Evolutionary conservation across 257 asterid species (phyloP), one percentile per base, ranked within the genome.

Genomic region (Hygrophila difformis): DNA sequence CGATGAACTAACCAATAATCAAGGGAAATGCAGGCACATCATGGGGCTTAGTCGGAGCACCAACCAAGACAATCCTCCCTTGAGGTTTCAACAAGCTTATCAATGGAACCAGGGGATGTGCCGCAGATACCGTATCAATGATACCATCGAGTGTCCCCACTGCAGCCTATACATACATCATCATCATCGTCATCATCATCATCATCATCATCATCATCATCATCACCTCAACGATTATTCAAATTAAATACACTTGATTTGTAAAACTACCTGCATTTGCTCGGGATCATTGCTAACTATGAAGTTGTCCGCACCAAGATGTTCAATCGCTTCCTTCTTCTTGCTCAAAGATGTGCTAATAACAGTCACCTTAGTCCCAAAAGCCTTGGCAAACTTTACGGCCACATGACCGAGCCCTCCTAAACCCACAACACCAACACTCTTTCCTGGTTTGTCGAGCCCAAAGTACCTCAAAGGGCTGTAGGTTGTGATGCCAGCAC

Each of bases 321-420:
- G 45, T 3, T 20, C 65, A 13, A 65, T 19, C 0, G 79, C 82
- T 33, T 77, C 81, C 12, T 73, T 12, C 41, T 53, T 73, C 59
- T 77, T 77, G 12, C 16, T 18, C 2, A 19, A 5, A 12, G 73
- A 65, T 8, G 85, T 62, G 47, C 82, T 74, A 12, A 77, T 70
- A 2, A 77, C 81, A 0, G 73, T 77, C 17, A 73, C 77, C 37
- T 46, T 64, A n/a, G 56, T 35, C 0, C 76, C 82, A 49, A 77
- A 77, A 0, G 74, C 70, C 60, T 67, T 73, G 0, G 72, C 82
- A 1, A 70, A 73, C 34, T 77, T 77, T 31, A 73, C 82, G 0
- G 67, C 63, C 1, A 77, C 41, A 43, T 73, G 86, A 2, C 86
- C 86, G 3, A 73, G 57, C 1, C 82, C 79, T 33, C 86, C 82